These are phyloP conservation scores for Xylariaceae sp. DNA, from an alignment of 2,329 filamentous ascomycete genomes.

Conservation along the genomic window DNA sequence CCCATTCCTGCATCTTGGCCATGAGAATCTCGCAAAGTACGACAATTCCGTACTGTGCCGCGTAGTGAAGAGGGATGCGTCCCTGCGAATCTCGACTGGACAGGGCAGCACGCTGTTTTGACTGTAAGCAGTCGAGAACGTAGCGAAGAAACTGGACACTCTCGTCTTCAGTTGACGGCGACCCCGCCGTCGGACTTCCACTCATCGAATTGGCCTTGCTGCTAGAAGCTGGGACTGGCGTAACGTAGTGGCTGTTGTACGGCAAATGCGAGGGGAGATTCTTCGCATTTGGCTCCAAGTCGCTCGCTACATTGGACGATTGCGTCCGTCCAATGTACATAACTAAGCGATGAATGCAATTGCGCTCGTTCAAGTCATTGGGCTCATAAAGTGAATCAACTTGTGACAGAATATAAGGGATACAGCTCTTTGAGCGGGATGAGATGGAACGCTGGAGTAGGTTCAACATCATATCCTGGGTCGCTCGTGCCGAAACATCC, in stretches of 20 bases:
- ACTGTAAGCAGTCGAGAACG: conserved; percentile 62
- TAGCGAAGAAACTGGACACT: conserved; percentile 62
- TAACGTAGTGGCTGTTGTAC: conserved; percentile 68
- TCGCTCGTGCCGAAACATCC: conserved; percentile 46
- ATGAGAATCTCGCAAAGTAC: conserved; percentile 86
- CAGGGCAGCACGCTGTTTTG: conserved; percentile 63
- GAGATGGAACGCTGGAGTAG: conserved; percentile 73
- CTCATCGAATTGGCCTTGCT: conserved; percentile 50
- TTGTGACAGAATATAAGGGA: conserved; percentile 63
- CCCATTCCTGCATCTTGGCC: conserved; percentile 83
- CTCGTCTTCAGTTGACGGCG: conserved; percentile 63
- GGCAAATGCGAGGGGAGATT: conserved; percentile 46
- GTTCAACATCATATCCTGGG: conserved; percentile 69
- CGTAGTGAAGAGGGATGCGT: conserved; percentile 83
- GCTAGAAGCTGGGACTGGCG: conserved; percentile 62
- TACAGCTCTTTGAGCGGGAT: conserved; percentile 60
- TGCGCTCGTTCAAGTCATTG: conserved; percentile 89
- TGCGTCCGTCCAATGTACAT: conserved; percentile 84
- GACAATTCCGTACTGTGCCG: conserved; percentile 89
- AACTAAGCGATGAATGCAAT: conserved; percentile 86
- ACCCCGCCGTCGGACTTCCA: conserved; percentile 58
- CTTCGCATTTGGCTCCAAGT: conserved; percentile 47
- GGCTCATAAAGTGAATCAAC: conserved; percentile 73
- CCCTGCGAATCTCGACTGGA: conserved; percentile 70
- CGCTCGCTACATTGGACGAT: conserved; percentile 39